A percentile compares a stretch with the other conserved stretches of the same genome.
Evolutionary conservation across 768 basidiomycete genomes (phyloP).

Genomic region (Aureoboletus auriporus): DNA sequence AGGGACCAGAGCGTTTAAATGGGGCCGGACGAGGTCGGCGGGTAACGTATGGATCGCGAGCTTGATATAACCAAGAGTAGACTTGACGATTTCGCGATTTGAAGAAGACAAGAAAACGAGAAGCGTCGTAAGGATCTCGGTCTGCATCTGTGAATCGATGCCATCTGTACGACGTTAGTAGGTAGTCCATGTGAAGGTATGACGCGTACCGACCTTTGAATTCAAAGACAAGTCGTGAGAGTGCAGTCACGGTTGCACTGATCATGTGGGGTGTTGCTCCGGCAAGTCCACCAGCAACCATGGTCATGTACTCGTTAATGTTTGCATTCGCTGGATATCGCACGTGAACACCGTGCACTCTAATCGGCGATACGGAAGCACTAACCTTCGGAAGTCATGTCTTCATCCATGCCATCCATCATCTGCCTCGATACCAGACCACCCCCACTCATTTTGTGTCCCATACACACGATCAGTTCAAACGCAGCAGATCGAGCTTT

Average conservation of each 20-base stretch:
- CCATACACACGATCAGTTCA: constrained; percentile 88
- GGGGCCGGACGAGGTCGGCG: constrained; percentile 63
- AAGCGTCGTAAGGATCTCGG: constrained; percentile 81
- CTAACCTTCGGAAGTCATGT: constrained; percentile 43
- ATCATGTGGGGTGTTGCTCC: constrained; percentile 97
- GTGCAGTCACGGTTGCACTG: constrained; percentile 91
- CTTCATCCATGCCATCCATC: constrained; percentile 83
- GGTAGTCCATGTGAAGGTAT: not conserved
- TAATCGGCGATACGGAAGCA: not conserved
- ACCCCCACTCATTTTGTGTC: constrained; percentile 83
- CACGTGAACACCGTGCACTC: constrained; percentile 3
- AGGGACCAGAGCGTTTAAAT: constrained; percentile 75
- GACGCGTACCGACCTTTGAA: constrained; percentile 65
- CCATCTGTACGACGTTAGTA: constrained; percentile 42
- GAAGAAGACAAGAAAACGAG: constrained; percentile 89
- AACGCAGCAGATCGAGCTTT: constrained; percentile 88
- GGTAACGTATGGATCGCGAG: constrained; percentile 87
- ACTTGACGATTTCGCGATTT: constrained; percentile 98
- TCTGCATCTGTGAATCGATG: constrained; percentile 67
- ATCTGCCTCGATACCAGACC: constrained; percentile 75
- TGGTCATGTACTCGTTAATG: constrained; percentile 91
- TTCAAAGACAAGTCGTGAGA: constrained; percentile 92
- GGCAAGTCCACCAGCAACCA: constrained; percentile 93
- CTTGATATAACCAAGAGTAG: constrained; percentile 91
- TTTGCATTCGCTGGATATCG: constrained; percentile 54